These are phyloP conservation scores for Penicillium aurantiogriseum DNA, from an alignment of 2,329 filamentous ascomycete genomes.

Conservation along the genomic window DNA sequence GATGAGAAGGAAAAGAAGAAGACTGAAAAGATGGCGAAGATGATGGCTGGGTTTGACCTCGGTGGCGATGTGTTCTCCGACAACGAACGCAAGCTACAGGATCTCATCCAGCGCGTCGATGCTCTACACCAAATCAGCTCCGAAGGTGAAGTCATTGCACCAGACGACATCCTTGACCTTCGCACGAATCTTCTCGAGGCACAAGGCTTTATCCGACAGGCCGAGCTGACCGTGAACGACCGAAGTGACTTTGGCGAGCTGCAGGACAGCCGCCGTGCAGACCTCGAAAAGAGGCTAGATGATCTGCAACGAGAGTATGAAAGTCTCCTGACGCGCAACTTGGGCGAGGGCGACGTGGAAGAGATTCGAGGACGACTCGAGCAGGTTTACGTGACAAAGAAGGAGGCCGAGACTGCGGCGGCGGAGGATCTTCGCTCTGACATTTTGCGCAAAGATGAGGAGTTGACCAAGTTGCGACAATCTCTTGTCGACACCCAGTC, in stretches of 20 bases:
- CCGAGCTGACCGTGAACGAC: conserved; percentile 80
- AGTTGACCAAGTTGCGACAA: conserved; percentile 76
- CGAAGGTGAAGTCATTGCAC: conserved; percentile 73
- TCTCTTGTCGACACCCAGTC: conserved; percentile 70
- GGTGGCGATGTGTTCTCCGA: conserved; percentile 90
- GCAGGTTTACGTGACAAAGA: conserved; percentile 71
- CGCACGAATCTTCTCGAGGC: conserved; percentile 79
- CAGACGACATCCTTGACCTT: conserved; percentile 76
- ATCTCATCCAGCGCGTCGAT: conserved; percentile 81
- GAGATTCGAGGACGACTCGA: conserved; percentile 79
- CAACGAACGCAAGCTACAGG: conserved; percentile 80
- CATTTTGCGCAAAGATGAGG: conserved; percentile 71
- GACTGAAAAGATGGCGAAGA: conserved; percentile 98
- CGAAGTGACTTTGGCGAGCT: conserved; percentile 62
- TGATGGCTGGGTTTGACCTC: conserved; percentile 98
- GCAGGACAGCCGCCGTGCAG: conserved; percentile 64
- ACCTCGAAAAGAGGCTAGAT: conserved; percentile 73
- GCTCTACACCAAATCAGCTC: conserved; percentile 72
- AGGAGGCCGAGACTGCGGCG: conserved; percentile 70
- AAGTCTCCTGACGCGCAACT: conserved; percentile 73
- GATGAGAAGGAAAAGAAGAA: conserved; percentile 99
- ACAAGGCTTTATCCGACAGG: conserved; percentile 88
- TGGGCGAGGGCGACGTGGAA: conserved; percentile 74
- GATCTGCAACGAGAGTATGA: conserved; percentile 80
- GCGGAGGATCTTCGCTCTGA: conserved; percentile 75